Percentiles rank a stretch among this genome's conserved stretches.
These are phyloP conservation scores for Euphorbia schlechtendalii DNA, from an alignment of 441 rosid genomes.

Conservation along the genomic window DNA sequence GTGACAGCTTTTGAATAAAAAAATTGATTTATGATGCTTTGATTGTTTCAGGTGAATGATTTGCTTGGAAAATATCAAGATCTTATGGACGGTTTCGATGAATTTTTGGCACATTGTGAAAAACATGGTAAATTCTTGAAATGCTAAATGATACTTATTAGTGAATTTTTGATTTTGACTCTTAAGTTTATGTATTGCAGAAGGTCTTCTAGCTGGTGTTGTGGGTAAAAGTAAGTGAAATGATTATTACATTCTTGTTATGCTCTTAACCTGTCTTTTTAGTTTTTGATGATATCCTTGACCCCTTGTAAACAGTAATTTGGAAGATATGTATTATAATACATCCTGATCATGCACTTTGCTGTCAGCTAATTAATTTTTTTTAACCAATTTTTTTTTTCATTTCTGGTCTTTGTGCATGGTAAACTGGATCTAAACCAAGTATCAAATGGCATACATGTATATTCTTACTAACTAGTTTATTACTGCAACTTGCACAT, in stretches of 20 bases:
- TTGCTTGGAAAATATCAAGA: conserved; percentile 79
- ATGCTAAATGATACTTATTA: conserved; percentile 17
- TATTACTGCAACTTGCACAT: neutral
- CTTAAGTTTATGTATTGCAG: conserved; percentile 40
- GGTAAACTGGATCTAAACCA: no score
- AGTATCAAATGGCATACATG: no score
- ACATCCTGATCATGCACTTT: neutral
- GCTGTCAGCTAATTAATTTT: neutral
- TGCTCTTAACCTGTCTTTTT: neutral
- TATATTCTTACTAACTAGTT: neutral
- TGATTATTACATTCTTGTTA: conserved; percentile 11
- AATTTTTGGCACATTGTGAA: conserved; percentile 77
- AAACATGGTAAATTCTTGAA: conserved; percentile 53
- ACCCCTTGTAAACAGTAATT: neutral
- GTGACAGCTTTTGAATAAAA: conserved; percentile 6
- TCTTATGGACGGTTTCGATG: conserved; percentile 77
- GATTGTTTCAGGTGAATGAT: conserved; percentile 56
- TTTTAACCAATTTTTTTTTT: no score
- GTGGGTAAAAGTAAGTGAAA: conserved; percentile 77
- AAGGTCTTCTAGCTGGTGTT: conserved; percentile 81
- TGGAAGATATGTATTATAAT: neutral
- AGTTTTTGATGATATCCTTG: neutral
- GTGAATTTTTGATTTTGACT: conserved; percentile 11
- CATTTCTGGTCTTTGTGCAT: no score
- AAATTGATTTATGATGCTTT: conserved; percentile 17